Evolutionary conservation across 352 stramenopile species (phyloP), one percentile per base, ranked within the genome.

Genomic region (Globisporangium alternatum): DNA sequence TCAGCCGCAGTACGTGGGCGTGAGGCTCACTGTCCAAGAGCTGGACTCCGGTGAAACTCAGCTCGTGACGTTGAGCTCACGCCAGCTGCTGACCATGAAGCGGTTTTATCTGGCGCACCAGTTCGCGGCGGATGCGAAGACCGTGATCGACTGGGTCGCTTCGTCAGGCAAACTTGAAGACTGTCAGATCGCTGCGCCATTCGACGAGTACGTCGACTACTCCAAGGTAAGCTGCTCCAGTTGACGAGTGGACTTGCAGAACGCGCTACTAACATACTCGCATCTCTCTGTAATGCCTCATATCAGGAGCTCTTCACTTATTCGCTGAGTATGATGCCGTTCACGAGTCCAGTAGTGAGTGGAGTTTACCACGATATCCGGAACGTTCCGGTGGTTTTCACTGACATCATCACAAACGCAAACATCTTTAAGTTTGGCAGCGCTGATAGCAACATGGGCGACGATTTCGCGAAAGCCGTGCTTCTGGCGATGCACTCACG

Each of bases 391-490:
- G 13, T 55, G 25, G 21, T 25, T 9, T 64, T 64, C 47, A 64
- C 58, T 6, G 58, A 64, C 15, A 51, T 48, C 33, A 57, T 64
- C n/a, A n/a, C 28, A 39, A 21, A 33, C 21, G 12, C 45, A 13
- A 52, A n/a, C 15, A 37, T 64, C 10, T 35, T 57, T 33, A 45
- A 64, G 4, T 28, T 64, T 35, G 53, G 25, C 22, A 7, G 13
- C 21, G 31, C 21, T 8, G 35, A 57, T 22, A 30, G n/a, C 45
- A 41, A 37, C 17, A 25, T 62, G 13, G 56, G 53, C 41, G 22
- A 43, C 25, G 56, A 62, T 12, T 62, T 44, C 41, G 19, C 39
- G 5, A 62, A 62, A 62, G 56, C 56, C 43, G 44, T 28, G 25
- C 28, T 59, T 7, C 22, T 59, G 22, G n/a, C 21, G 10, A 45